Base-by-base conservation (phyloP, 176 grass and related monocot genomes). In the Triticum monococcum region DNA sequence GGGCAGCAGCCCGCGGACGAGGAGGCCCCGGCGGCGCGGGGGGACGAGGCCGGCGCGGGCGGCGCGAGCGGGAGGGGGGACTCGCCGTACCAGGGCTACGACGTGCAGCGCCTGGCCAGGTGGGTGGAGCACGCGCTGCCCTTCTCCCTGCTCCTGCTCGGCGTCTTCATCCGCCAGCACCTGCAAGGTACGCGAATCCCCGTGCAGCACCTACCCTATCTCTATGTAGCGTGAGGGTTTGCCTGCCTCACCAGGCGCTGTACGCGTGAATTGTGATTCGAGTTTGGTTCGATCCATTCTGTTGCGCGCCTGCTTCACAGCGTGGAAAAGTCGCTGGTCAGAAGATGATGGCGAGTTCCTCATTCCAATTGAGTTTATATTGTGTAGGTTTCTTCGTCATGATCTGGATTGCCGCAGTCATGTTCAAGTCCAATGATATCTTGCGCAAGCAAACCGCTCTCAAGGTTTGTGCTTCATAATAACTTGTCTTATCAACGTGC, bases 381-480 rank as follows among this genome's bases (percentile, higher is more conserved):
- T 82, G 0, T 75, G 16, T 78, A 99, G 97, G 97, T 81, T 96
- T 99, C 87, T 92, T 96, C 63, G 87, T 99, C 9, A 90, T 92
- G 64, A 93, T 99, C 73, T 98, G 96, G 96, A 98, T 98, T 88
- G 96, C 96, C 9, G 96, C 88, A 0, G 96, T 98, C 80, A 98
- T 98, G 96, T 96, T 96, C 85, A 98, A 98, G 90, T 96, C 93
- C 31, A 98, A 98, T 30, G 96, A 98, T 83, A 91, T 98, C 79
- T 78, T 98, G 69, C 88, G 90, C 72, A 98, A 96, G 65, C 97
- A 98, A 86, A 98, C 97, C 72, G 97, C 97, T 83, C 71, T 98
- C 79, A 98, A 98, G 97, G 93, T 98, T 77, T 8, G 87, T 84
- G 57, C 77, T 84, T 83, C 61, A 54, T 78, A 80, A 62, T 78